Evolutionary conservation across 768 basidiomycete species (phyloP), one percentile per base, ranked within the genome.

Genomic region (Rhizopogon vesiculosus): DNA sequence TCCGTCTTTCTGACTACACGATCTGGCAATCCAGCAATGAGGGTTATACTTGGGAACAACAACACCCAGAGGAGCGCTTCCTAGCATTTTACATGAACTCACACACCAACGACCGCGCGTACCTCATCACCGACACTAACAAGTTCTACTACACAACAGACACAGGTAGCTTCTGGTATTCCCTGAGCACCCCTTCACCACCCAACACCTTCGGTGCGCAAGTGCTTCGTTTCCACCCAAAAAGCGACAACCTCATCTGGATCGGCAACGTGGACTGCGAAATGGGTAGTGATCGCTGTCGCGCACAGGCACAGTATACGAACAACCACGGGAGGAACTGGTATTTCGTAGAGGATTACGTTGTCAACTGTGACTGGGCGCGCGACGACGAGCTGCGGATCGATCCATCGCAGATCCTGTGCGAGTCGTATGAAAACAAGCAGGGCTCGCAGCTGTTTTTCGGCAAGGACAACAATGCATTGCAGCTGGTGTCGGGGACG

Each of bases 1-100:
- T 91, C 41, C 86, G 91, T 6, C 79, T 97, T 3, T 67, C 69
- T 1, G 93, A 98, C 64, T 70, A 83, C 58, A 78, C 82, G 0
- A 77, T 98, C 53, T 98, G 93, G 93, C 94, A 98, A 74, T 97
- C 93, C 1, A 84, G 83, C 63, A 98, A 94, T 66, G 95, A 99
- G 70, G 97, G 96, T 1, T 93, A 92, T 70, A 85, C 85, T 0
- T 99, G 96, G 95, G 78, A 78, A 42, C 85, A 84, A 56, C 77
- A 86, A 13, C 73, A 68, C 65, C 78, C 82, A 0, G 76, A 74
- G 1, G 76, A 86, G 56, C 80, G 77, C 15, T 89, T 98, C 75
- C 72, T 97, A 38, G 85, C 80, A 0, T 89, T 98, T 71, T 89
- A 89, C 63, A 90, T 95, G 74, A 96, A 99, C 75, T 73, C 79